Conservation (phyloP, 1,284 basidiomycete species). For the Pseudozyma flocculosa region DNA sequence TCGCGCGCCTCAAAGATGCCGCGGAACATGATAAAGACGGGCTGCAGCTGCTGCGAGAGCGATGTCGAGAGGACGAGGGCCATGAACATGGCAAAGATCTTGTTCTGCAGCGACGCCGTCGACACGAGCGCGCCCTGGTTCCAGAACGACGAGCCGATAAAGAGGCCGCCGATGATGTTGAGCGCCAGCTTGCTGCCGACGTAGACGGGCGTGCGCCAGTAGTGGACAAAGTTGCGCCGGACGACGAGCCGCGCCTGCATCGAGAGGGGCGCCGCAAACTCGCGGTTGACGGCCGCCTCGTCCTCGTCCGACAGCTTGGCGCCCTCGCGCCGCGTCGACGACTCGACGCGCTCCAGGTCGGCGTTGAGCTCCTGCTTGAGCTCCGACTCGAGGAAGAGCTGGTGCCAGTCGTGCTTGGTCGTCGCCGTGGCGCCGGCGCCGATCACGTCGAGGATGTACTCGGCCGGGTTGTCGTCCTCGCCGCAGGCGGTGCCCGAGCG, state of each 20-base stretch:
- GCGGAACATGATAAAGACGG: constrained; percentile 62
- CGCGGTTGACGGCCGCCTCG: constrained; percentile 41
- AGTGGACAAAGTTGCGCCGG: constrained; percentile 42
- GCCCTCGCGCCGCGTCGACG: constrained; percentile 2
- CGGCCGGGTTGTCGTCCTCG: constrained; percentile 42
- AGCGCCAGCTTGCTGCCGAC: constrained; percentile 60
- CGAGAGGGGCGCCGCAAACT: constrained; percentile 45
- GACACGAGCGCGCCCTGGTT: constrained; percentile 31
- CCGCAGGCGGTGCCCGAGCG: constrained; percentile 64
- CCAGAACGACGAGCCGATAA: constrained; percentile 63
- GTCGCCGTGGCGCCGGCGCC: constrained; percentile 48
- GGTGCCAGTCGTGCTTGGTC: constrained; percentile 49
- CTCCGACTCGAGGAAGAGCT: constrained; percentile 38
- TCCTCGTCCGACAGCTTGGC: constrained; percentile 28
- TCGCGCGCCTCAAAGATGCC: constrained; percentile 73
- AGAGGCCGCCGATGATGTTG: constrained; percentile 62
- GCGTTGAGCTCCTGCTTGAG: constrained; percentile 21
- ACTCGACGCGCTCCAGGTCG: constrained; percentile 18
- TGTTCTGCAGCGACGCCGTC: constrained; percentile 65
- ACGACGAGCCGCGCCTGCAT: constrained; percentile 49
- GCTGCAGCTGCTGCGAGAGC: constrained; percentile 56
- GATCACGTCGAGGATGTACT: constrained; percentile 54
- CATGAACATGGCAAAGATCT: constrained; percentile 68
- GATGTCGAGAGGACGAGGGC: constrained; percentile 48
- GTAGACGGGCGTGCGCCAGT: constrained; percentile 55